A percentile compares a stretch with the other conserved stretches of the same genome.
Evolutionary conservation across 352 stramenopile genomes (phyloP).

Genomic region (Globisporangium paroecandrum): DNA sequence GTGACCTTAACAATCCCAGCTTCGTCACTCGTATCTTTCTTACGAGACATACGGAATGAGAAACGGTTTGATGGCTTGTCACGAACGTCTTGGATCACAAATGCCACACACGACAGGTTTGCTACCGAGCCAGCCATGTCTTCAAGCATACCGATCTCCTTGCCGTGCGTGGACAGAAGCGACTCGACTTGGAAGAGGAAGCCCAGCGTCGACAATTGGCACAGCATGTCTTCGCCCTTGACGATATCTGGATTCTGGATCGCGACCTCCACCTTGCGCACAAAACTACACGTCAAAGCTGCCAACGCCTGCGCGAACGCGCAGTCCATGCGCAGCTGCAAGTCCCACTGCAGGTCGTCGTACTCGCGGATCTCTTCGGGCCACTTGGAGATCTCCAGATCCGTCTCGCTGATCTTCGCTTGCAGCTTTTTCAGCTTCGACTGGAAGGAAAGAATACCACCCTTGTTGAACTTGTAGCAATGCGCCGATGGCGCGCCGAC

Average conservation of each 20-base stretch:
- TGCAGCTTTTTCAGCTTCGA: constrained; percentile 81
- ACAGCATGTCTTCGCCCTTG: constrained; percentile 78
- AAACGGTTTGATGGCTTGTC: constrained; percentile 83
- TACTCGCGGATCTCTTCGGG: constrained; percentile 78
- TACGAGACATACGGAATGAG: constrained; percentile 82
- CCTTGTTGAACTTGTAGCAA: constrained; percentile 87
- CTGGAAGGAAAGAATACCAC: constrained; percentile 79
- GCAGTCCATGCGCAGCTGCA: constrained; percentile 81
- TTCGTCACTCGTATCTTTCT: constrained; percentile 74
- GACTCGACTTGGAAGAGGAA: constrained; percentile 92
- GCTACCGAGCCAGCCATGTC: constrained; percentile 85
- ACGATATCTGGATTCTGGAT: constrained; percentile 73
- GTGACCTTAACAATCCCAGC: constrained; percentile 77
- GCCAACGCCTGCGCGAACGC: constrained; percentile 77
- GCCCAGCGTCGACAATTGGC: constrained; percentile 75
- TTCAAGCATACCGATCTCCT: constrained; percentile 96
- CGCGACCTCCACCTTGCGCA: constrained; percentile 83
- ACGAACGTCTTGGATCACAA: constrained; percentile 82
- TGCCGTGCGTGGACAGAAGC: constrained; percentile 92
- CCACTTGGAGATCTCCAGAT: constrained; percentile 75
- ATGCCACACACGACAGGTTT: constrained; percentile 82
- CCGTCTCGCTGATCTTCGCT: constrained; percentile 59
- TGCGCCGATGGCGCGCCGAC: constrained; percentile 79
- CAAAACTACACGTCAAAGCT: constrained; percentile 72
- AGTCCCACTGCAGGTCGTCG: constrained; percentile 82